Conservation (phyloP, 192 early-diverging fungal species). For the Rhizoclosmatium globosum region DNA sequence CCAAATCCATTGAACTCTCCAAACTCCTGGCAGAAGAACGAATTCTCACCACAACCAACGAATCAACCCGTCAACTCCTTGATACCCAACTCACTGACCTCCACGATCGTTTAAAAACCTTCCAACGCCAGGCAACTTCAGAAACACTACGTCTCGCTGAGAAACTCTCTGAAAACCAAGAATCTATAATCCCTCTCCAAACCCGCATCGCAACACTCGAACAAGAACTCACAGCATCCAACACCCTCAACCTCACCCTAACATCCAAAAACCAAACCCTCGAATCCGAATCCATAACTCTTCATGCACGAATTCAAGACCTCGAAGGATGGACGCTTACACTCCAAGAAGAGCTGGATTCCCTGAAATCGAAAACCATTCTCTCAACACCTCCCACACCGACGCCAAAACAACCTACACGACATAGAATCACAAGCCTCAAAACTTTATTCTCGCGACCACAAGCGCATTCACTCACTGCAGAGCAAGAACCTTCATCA, state of each 20-base stretch:
- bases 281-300: conserved; percentile 13
- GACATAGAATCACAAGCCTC: too few species aligned
- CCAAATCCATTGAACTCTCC: background rate
- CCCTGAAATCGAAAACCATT: background rate
- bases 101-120: background rate
- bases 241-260: background rate
- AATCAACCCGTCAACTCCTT: background rate
- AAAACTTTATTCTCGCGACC: too few species aligned
- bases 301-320: conserved; percentile 48
- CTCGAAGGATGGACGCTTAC: conserved; percentile 35
- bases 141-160: background rate
- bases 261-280: background rate
- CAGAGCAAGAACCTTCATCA: too few species aligned
- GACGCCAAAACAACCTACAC: too few species aligned
- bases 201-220: background rate
- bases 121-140: background rate
- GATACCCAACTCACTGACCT: background rate
- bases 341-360: conserved; percentile 40
- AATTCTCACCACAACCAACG: background rate
- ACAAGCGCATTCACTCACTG: too few species aligned
- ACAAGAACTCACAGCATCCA: background rate
- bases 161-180: background rate
- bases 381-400: too few species aligned
- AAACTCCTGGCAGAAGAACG: background rate
- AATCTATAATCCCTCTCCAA: background rate